Evolutionary conservation across 768 basidiomycete genomes (phyloP).

Genomic region (Leccinum imitatum): DNA sequence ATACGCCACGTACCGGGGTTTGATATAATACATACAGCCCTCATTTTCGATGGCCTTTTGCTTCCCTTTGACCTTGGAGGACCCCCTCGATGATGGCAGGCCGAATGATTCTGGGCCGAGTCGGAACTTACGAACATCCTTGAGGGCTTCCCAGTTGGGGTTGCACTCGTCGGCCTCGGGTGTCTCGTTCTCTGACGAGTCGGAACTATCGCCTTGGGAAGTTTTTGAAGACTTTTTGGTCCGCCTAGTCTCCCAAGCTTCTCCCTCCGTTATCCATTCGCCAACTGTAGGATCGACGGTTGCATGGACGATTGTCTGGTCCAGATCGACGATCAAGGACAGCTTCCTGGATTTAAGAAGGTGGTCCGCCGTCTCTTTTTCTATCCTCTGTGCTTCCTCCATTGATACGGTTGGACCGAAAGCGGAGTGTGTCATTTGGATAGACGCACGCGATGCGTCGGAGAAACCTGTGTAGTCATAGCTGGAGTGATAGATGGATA

Average conservation of each 20-base stretch:
- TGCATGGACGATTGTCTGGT: slow-evolving; percentile 98
- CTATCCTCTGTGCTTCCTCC: slow-evolving; percentile 89
- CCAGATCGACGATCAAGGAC: slow-evolving; percentile 95
- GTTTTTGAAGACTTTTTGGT: slow-evolving; percentile 39
- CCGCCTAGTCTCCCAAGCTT: slow-evolving; percentile 71
- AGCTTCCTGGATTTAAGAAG: slow-evolving; percentile 77
- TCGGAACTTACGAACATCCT: slow-evolving; percentile 87
- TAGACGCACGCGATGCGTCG: slow-evolving; percentile 81
- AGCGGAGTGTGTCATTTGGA: slow-evolving; percentile 93
- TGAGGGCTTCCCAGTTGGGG: slow-evolving; percentile 90
- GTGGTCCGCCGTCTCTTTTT: slow-evolving; percentile 76
- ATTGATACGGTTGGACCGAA: slow-evolving; percentile 89
- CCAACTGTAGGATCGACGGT: slow-evolving; percentile 98
- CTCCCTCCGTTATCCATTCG: slow-evolving; percentile 91
- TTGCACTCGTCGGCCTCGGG: slow-evolving; percentile 65
- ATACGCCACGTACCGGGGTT: slow-evolving; percentile 71
- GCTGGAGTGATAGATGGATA: slow-evolving; percentile 36
- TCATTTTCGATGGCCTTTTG: slow-evolving; percentile 67
- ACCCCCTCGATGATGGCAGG: slow-evolving; percentile 42
- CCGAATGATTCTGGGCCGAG: slow-evolving; percentile 75
- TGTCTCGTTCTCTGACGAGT: slow-evolving; percentile 40
- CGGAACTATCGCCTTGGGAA: slow-evolving; percentile 30
- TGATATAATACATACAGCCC: slow-evolving; percentile 96
- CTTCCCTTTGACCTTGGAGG: slow-evolving; percentile 52
- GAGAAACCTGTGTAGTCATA: slow-evolving; percentile 87